A percentile compares a stretch with the other conserved stretches of the same genome.
Conservation (phyloP, 148 eudicot genomes). For the Silene uniflora region DNA sequence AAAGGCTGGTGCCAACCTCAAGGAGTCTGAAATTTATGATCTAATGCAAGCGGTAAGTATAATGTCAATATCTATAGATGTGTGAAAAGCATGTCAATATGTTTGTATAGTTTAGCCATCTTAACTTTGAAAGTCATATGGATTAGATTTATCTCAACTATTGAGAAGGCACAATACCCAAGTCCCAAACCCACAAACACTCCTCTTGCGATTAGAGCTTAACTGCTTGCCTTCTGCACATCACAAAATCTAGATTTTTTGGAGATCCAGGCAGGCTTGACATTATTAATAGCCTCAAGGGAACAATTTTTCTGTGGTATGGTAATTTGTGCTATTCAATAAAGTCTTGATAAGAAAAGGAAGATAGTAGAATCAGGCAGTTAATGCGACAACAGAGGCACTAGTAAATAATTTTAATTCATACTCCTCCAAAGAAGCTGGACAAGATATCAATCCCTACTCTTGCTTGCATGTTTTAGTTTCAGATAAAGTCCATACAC, state of each 20-base stretch:
- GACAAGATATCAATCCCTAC: too few relatives aligned
- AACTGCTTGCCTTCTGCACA: background rate
- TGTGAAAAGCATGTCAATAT: background rate
- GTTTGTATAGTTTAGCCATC: background rate
- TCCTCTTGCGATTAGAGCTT: background rate
- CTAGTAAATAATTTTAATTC: background rate
- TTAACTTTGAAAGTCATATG: background rate
- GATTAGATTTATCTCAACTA: background rate
- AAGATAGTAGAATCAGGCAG: background rate
- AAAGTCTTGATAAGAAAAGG: background rate
- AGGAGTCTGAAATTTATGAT: conserved; percentile 71
- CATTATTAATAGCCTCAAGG: background rate
- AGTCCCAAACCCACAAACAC: background rate
- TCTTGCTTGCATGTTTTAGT: too few relatives aligned
- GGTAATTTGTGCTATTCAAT: background rate
- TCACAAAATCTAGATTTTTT: background rate
- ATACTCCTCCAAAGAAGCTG: background rate
- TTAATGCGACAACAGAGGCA: background rate
- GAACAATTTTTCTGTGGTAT: background rate
- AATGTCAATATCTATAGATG: background rate
- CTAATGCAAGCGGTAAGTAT: conserved; percentile 89
- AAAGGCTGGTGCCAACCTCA: conserved; percentile 75
- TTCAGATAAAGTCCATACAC: too few relatives aligned
- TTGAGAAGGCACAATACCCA: background rate
- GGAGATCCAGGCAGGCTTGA: background rate